A percentile compares a stretch with the other conserved stretches of the same genome.
Conservation (phyloP, 306 rosid genomes). For the Spatholobus suberectus region DNA sequence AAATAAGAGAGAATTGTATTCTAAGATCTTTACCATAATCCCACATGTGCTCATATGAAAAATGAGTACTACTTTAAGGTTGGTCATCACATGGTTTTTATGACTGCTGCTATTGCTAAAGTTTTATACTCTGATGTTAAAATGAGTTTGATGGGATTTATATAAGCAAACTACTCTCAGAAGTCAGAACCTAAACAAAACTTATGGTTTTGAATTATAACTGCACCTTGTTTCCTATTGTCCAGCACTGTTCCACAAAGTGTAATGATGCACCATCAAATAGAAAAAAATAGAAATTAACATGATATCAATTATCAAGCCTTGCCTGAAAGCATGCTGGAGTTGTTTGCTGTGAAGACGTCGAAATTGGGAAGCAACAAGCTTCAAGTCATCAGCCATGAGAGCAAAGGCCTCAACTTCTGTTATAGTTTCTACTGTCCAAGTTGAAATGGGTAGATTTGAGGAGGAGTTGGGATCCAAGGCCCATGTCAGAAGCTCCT, state of each 20-base stretch:
- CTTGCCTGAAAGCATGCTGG: constrained; percentile 74
- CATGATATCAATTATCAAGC: neutral
- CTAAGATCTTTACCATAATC: neutral
- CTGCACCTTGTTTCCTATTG: neutral
- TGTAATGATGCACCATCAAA: constrained; percentile 7
- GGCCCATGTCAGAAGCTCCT: constrained; percentile 92
- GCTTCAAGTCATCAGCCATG: constrained; percentile 73
- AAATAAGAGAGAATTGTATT: neutral
- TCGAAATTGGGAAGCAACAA: constrained; percentile 70
- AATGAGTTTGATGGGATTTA: neutral
- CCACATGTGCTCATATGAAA: neutral
- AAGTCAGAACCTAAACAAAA: neutral
- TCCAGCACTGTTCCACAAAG: neutral
- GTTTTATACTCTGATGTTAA: neutral
- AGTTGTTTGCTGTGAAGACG: constrained; percentile 67
- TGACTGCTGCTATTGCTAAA: neutral
- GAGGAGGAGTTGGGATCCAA: constrained; percentile 70
- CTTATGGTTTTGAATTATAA: neutral
- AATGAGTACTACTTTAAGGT: neutral
- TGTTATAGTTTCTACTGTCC: constrained; percentile 70
- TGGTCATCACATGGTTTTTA: neutral
- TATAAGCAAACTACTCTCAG: neutral
- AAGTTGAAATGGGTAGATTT: constrained; percentile 71
- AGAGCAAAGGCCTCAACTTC: constrained; percentile 94
- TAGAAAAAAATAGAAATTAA: neutral